phyloP scores from a whole-genome alignment of 2,329 filamentous ascomycete species.

The Epichloe bromicola region DNA sequence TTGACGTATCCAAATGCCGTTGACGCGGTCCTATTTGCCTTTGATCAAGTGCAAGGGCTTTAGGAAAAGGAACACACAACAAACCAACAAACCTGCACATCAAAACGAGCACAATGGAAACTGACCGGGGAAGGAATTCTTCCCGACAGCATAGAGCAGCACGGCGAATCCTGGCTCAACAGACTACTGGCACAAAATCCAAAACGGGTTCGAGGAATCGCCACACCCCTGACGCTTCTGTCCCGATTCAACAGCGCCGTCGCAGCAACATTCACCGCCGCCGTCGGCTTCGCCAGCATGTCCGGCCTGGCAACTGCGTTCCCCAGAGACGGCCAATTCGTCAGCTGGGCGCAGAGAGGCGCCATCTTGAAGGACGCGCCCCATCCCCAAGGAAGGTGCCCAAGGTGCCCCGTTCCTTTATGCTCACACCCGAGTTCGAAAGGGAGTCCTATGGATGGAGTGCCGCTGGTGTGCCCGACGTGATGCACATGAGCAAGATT shows the following conservation, averaged over 20 bases:
- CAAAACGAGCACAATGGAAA: background rate
- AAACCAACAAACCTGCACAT: too few relatives aligned
- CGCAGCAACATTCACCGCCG: conserved; percentile 23
- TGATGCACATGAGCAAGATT: conserved; percentile 18
- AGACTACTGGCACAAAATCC: conserved; percentile 33
- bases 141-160: conserved; percentile 18
- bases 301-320: conserved; percentile 13
- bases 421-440: conserved; percentile 30
- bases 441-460: conserved; percentile 16
- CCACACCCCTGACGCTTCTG: conserved; percentile 26
- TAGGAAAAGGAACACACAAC: too few relatives aligned
- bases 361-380: conserved; percentile 34
- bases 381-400: conserved; percentile 30
- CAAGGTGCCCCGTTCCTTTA: conserved; percentile 34
- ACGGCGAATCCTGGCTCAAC: conserved; percentile 35
- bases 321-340: conserved; percentile 27
- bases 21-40: too few relatives aligned
- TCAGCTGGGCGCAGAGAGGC: conserved; percentile 34
- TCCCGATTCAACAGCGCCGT: conserved; percentile 14
- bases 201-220: conserved; percentile 36
- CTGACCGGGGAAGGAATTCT: too few relatives aligned
- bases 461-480: conserved; percentile 13
- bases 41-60: too few relatives aligned
- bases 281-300: conserved; percentile 8
- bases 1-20: too few relatives aligned